Conservation (phyloP, 1,284 basidiomycete species). For the Phellinidium pouzarii region DNA sequence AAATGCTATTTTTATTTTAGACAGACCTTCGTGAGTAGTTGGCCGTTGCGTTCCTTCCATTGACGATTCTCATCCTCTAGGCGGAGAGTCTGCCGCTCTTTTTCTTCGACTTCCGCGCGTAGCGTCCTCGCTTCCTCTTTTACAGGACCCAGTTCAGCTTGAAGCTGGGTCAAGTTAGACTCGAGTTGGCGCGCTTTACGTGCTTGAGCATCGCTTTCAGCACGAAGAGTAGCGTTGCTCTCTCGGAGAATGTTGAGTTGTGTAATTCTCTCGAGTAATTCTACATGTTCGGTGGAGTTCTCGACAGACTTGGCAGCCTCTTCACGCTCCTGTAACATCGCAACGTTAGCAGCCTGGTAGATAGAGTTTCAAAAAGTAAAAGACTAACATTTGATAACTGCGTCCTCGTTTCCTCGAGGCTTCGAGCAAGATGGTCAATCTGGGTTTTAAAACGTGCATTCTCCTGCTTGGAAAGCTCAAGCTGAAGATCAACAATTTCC, state of each 20-base stretch:
- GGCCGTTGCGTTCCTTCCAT: constrained; percentile 82
- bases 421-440: constrained; percentile 66
- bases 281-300: constrained; percentile 76
- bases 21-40: constrained; percentile 70
- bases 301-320: constrained; percentile 61
- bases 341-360: constrained; percentile 9
- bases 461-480: constrained; percentile 84
- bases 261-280: constrained; percentile 83
- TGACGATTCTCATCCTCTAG: constrained; percentile 75
- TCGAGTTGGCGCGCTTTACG: constrained; percentile 66
- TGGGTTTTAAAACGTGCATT: constrained; percentile 69
- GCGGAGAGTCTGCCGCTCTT: constrained; percentile 60
- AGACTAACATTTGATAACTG: constrained; percentile 58
- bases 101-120: constrained; percentile 70
- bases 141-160: constrained; percentile 66
- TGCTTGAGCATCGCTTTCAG: constrained; percentile 63
- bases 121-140: constrained; percentile 65
- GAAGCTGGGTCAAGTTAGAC: constrained; percentile 49
- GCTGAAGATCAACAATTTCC: constrained; percentile 83
- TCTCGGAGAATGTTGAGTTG: constrained; percentile 83
- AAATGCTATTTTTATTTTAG: neutral
- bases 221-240: constrained; percentile 79
- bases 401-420: constrained; percentile 61
- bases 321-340: constrained; percentile 64
- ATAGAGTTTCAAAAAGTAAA: neutral